Evolutionary conservation across 495 filamentous ascomycete species (phyloP), one percentile per base, ranked within the genome.

Genomic region (Letharia columbiana): DNA sequence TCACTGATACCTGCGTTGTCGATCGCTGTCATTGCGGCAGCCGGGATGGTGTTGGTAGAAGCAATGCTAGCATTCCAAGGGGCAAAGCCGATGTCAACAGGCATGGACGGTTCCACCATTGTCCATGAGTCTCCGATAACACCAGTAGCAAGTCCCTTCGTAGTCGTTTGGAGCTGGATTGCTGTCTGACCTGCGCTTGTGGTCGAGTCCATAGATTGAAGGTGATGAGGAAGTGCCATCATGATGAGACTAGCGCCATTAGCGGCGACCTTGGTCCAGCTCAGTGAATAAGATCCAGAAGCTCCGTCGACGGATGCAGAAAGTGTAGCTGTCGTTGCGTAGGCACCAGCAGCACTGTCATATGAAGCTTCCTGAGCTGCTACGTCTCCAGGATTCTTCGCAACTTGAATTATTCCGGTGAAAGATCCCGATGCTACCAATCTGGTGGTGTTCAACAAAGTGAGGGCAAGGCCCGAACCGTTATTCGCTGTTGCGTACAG

Each of bases 151-250:
- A 85, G 77, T 9, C 94, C 94, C 74, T 97, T 98, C 5, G 91
- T 96, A 0, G 91, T 92, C 10, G 90, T 95, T 47, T 88, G 82
- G 17, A 97, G 76, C 60, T 82, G 80, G 18, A 92, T 73, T 15
- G 75, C 73, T 28, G 88, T 86, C 63, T 82, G 71, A 23, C 77
- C 82, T 9, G 74, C 77, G 17, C 73, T 68, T 3, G 90, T 94
- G 8, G 60, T 74, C 5, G 67, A 62, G 68, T 89, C 85, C 66
- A 97, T 94, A 3, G 90, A 89, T 50, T 83, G 76, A 17, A 90
- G 71, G 65, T 97, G 94, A 75, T 98, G 94, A 35, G 92, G 89
- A 64, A 98, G 77, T 42, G 93, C 91, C 68, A 88, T 97, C 89
- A 96, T 96, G 67, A 91, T 76, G 35, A 96, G 77, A 11, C 76